These are phyloP conservation scores for Monosporascus sp. DNA, from an alignment of 2,329 filamentous ascomycete species.

Conservation along the genomic window DNA sequence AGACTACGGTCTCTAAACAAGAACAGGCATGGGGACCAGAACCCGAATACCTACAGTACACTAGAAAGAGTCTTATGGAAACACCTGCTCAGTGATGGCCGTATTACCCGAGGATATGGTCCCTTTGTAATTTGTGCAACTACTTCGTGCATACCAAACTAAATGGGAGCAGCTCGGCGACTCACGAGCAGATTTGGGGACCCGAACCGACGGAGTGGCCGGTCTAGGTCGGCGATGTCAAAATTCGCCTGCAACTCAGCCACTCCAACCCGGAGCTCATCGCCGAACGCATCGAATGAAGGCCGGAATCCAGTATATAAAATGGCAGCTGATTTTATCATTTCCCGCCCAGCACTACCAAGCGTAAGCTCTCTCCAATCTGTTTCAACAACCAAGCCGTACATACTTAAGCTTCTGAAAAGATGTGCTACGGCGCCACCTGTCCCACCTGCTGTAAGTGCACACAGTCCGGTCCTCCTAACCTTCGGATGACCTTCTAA, in stretches of 20 bases:
- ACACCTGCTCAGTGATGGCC: too few relatives aligned
- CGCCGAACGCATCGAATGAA: conserved; percentile 12
- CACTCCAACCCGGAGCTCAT: conserved; percentile 7
- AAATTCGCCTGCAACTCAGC: conserved; percentile 14
- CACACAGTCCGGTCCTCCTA: not conserved
- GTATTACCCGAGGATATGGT: too few relatives aligned
- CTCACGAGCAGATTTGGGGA: not conserved
- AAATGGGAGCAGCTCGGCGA: not conserved
- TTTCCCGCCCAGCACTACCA: not conserved
- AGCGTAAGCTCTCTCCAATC: not conserved
- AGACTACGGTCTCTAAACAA: too few relatives aligned
- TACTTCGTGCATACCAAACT: too few relatives aligned
- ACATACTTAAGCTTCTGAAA: conserved; percentile 3
- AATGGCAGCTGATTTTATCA: not conserved
- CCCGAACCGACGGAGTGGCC: not conserved
- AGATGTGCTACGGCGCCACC: conserved; percentile 22
- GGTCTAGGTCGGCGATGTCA: not conserved
- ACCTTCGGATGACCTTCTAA: not conserved
- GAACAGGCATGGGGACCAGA: too few relatives aligned
- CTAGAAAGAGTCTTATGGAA: too few relatives aligned
- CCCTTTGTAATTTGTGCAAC: too few relatives aligned
- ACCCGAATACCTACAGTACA: too few relatives aligned
- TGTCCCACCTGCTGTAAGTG: conserved; percentile 16
- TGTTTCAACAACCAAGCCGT: not conserved
- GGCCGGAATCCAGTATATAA: conserved; percentile 4